Percentiles rank a stretch among this genome's conserved stretches.
Conservation (phyloP, 2,329 filamentous ascomycete species). For the Cladobotryum protrusum region DNA sequence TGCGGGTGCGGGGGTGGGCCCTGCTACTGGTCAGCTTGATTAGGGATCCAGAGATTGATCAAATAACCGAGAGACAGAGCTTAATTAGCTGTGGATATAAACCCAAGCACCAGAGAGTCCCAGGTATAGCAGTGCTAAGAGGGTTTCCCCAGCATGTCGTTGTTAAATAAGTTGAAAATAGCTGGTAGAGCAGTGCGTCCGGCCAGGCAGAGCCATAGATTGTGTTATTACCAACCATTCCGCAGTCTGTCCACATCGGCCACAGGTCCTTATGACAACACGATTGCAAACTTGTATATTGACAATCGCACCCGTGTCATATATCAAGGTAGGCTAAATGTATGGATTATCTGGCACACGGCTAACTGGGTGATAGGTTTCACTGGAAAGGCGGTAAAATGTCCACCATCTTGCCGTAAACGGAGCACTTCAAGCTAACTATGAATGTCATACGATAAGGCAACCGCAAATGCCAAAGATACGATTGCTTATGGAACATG, state of each 20-base stretch:
- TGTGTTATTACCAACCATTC: not conserved
- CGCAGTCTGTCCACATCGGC: slow-evolving; percentile 18
- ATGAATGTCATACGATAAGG: slow-evolving; percentile 17
- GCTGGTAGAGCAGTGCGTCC: too few species aligned
- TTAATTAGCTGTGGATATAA: too few species aligned
- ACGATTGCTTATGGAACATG: slow-evolving; percentile 34
- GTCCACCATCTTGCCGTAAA: too few species aligned
- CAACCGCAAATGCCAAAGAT: slow-evolving; percentile 31
- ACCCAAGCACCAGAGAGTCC: too few species aligned
- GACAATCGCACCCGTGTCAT: slow-evolving; percentile 26
- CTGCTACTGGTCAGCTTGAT: too few species aligned
- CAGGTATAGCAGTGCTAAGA: too few species aligned
- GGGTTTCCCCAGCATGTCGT: too few species aligned
- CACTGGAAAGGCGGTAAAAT: slow-evolving; percentile 31
- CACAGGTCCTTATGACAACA: slow-evolving; percentile 19
- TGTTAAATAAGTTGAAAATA: too few species aligned
- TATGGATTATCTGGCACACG: not conserved
- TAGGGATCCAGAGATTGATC: too few species aligned
- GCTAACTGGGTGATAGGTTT: slow-evolving; percentile 22
- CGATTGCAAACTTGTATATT: slow-evolving; percentile 25
- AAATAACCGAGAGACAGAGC: too few species aligned
- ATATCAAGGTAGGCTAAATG: slow-evolving; percentile 31
- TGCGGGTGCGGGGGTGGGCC: too few species aligned
- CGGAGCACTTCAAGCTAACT: too few species aligned
- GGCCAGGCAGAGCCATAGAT: not conserved